Percentiles rank a stretch among this genome's conserved stretches.
Evolutionary conservation across 1,284 basidiomycete species (phyloP).

Genomic region (Cystobasidium pallidum): DNA sequence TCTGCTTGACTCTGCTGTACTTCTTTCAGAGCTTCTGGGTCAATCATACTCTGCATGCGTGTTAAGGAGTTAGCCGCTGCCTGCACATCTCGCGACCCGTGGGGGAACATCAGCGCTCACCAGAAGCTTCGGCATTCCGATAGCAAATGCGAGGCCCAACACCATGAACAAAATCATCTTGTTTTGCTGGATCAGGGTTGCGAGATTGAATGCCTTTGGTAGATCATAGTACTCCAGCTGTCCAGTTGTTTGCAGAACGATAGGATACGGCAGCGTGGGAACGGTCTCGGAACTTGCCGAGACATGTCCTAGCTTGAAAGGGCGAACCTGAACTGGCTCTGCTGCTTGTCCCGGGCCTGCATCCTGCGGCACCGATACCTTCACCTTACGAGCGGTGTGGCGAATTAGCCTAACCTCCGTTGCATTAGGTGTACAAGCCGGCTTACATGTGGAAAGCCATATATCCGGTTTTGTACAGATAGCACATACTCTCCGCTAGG

Average conservation of each 20-base stretch:
- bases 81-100: background rate
- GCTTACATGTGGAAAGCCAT: constrained; percentile 32
- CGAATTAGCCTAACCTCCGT: background rate
- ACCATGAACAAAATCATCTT: constrained; percentile 44
- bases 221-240: constrained; percentile 32
- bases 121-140: constrained; percentile 42
- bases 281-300: constrained; percentile 23
- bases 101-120: background rate
- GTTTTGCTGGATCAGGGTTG: constrained; percentile 37
- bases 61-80: background rate
- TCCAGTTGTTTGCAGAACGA: constrained; percentile 28
- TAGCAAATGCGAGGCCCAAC: constrained; percentile 21
- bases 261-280: constrained; percentile 33
- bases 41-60: constrained; percentile 22
- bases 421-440: too few species aligned
- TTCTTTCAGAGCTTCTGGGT: constrained; percentile 40
- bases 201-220: constrained; percentile 31
- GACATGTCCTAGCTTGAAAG: constrained; percentile 28
- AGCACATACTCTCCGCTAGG: constrained; percentile 31
- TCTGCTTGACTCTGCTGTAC: constrained; percentile 41
- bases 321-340: constrained; percentile 34
- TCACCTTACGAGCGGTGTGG: constrained; percentile 1
- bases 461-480: constrained; percentile 23
- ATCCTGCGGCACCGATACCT: constrained; percentile 3
- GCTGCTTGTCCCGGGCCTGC: background rate